Evolutionary conservation across 768 basidiomycete species (phyloP), one percentile per base, ranked within the genome.

Genomic region (Tulasnella sp.): DNA sequence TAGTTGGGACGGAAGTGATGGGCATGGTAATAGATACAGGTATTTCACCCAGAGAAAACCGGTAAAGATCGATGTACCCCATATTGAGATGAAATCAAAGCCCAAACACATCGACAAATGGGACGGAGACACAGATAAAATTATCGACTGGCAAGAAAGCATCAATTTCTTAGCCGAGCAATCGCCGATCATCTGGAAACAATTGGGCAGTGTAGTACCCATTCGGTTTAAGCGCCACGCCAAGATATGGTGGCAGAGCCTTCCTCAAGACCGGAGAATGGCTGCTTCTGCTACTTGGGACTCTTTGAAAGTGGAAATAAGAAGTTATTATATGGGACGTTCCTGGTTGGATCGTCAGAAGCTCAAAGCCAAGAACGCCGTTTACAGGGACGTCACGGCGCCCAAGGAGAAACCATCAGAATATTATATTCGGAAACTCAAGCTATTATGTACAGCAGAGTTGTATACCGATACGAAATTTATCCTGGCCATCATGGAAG

Each of bases 401-500:
- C 5, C 72, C 0, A 59, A 62, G 1, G 81, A 82, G 62, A 78
- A 75, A 0, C 81, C 81, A 0, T 80, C 80, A 65, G 77, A 81
- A 19, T 82, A 81, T 65, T 80, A 75, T 74, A 80, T 81, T 63
- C 75, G 80, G 0, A 82, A 82, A 63, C 34, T 69, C 0, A 78
- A 79, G 29, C 71, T 81, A 12, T 62, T 78, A 34, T 52, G 42
- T 7, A 59, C 75, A 17, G 74, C 75, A 5, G 70, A 72, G 47
- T 52, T 72, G 1, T 42, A 74, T 36, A 68, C 72, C 4, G 79
- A 81, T 59, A 74, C 77, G 0, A 80, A 81, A 66, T 19, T 80
- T 2, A 82, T 82, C 16, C 73, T 76, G 19, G 79, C 81, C 66
- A 76, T 82, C 19, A 81, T 81, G 81, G 77, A 77, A 14, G 78